Evolutionary conservation across 805 yeast genomes (phyloP).

Genomic region (Blastobotrys terrestris): DNA sequence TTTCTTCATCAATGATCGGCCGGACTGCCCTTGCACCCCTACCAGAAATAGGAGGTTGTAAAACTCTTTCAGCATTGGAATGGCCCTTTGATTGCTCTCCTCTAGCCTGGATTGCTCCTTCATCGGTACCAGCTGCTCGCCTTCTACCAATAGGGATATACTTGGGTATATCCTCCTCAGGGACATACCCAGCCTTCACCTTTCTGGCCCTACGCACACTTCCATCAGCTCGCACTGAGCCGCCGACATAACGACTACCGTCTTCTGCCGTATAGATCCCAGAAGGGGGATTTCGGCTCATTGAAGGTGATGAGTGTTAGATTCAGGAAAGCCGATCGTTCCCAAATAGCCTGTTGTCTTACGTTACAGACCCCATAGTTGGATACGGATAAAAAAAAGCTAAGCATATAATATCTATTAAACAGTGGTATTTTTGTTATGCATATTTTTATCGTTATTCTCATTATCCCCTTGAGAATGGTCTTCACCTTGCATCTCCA

Average conservation of each 20-base stretch:
- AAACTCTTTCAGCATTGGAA: background rate
- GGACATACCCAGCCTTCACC: slow-evolving; percentile 27
- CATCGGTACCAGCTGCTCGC: background rate
- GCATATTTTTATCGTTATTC: background rate
- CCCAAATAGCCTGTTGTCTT: background rate
- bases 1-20: background rate
- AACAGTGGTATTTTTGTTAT: no score
- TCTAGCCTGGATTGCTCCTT: background rate
- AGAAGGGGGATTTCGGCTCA: background rate
- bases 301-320: no score
- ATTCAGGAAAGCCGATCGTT: no score
- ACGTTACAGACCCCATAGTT: background rate
- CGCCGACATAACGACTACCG: slow-evolving; percentile 21
- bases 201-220: slow-evolving; percentile 21
- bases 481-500: slow-evolving; percentile 13
- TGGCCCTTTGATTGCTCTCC: background rate
- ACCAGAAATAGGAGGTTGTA: background rate
- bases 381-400: no score
- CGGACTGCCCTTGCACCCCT: background rate
- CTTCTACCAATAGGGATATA: slow-evolving; percentile 16
- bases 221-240: slow-evolving; percentile 27
- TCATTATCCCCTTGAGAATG: no score
- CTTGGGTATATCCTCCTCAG: slow-evolving; percentile 24
- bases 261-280: slow-evolving; percentile 10
- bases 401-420: no score